Evolutionary conservation across 2,329 filamentous ascomycete species (phyloP).

Genomic region (Colletotrichum sp.): DNA sequence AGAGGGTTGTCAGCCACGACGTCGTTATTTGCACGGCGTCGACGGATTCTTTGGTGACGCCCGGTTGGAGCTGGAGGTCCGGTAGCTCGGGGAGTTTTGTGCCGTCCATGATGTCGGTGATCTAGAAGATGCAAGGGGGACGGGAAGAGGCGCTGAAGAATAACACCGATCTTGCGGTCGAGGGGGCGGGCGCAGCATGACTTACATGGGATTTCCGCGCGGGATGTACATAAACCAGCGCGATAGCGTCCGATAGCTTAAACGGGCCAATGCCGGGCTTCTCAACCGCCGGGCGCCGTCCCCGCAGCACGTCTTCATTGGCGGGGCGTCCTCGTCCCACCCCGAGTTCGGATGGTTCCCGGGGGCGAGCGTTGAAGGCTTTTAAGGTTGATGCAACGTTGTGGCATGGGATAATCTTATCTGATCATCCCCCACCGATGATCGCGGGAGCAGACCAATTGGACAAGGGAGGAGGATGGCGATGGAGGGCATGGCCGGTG

Average conservation of each 20-base stretch:
- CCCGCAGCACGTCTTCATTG: neutral
- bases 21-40: neutral
- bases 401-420: neutral
- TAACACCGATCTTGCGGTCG: neutral
- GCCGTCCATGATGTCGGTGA: slow-evolving; percentile 1
- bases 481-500: neutral
- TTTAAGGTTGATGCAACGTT: neutral
- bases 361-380: neutral
- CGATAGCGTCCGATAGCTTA: slow-evolving; percentile 11
- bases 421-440: neutral
- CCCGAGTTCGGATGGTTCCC: neutral
- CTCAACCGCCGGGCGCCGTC: neutral
- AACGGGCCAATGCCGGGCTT: neutral
- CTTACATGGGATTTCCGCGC: neutral
- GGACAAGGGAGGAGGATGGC: neutral
- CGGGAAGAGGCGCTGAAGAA: neutral
- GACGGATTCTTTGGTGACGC: neutral
- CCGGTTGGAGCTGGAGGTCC: neutral
- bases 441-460: neutral
- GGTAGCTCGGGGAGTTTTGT: neutral
- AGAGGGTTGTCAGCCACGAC: neutral
- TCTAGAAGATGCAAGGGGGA: neutral
- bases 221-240: neutral
- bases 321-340: neutral
- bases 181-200: neutral